Base-by-base conservation (phyloP, 2,329 filamentous ascomycete genomes). In the Rutstroemia sp. region DNA sequence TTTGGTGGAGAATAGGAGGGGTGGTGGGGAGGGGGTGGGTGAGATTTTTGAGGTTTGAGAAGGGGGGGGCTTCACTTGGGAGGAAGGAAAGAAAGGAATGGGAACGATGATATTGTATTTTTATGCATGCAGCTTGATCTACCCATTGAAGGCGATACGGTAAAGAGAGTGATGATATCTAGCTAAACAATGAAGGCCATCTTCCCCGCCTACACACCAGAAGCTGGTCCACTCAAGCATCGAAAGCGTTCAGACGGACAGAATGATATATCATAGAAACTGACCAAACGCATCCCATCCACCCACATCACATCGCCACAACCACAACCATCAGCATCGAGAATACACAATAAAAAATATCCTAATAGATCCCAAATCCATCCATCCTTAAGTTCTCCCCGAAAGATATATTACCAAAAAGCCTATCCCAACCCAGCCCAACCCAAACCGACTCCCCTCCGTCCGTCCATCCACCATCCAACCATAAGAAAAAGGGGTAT, bases 31-130 rank as follows among this genome's bases (percentile, higher is more conserved):
- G 61, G 82, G 82, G 0, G 73, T 81, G 19, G 82, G 83, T 1
- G 80, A 84, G 67, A 81, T 86, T 25, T 86, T 86, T 67, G 83
- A 86, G 64, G 73, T 86, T 52, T 87, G 61, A 57, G n/a, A n/a
- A n/a, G 38, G 51, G 12, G 23, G 7, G 2, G 10, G 16, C 30
- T 34, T 10, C 12, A 34, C 39, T 42, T 9, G 16, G 16, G 19
- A 23, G 16, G 39, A 19, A 3, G 16, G 39, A 19, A 19, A 5
- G 39, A 42, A 3, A 6, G 39, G 16, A 19, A 7, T n/a, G 5
- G 19, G 16, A 19, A 19, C 16, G 16, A 42, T 42, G 19, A 14
- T 8, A 42, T 42, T 42, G 39, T 42, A 42, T 17, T n/a, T 17
- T 42, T 42, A 42, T 42, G 39, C 8, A 42, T 19, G 19, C 39